Base-by-base conservation (phyloP, 2,329 filamentous ascomycete species). In the Talaromyces sp. region DNA sequence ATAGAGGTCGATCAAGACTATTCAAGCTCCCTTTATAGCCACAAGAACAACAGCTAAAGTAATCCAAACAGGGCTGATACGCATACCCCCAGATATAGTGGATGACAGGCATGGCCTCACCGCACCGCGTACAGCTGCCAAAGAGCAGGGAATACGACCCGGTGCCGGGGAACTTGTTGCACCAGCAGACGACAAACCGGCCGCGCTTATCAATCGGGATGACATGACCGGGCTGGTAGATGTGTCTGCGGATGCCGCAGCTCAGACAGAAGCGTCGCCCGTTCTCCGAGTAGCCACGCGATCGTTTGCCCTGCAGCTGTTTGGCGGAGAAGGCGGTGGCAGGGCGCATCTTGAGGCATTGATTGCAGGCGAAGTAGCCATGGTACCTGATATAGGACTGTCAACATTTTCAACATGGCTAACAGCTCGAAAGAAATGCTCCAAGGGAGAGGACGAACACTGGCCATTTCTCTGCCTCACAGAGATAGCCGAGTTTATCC, bases 161-260 rank as follows among this genome's bases (percentile, higher is more conserved):
- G 31, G 9, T 42, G 28, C 61, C 56, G 2, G 54, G 51, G 12
- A 59, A 62, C 16, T 59, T 59, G 30, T 56, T 56, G 56, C 61
- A 62, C 56, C 51, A 62, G 33, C 61, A 62, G 18, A 62, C 33
- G 16, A 23, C 53, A 47, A 62, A 59, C 12, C n/a, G 12, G 28
- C 28, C 40, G 40, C 40, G 36, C 42, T 47, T 40, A 23, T 40
- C 51, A 33, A 62, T 56, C 3, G 51, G 51, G 18, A 59, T 62
- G 27, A 59, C 31, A 28, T 62, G 50, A 14, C 60, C 60, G 2
- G 56, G 56, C 27, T 52, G 31, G 30, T 63, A 63, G 10, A 63
- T 60, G 47, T 60, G 57, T 9, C 56, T 63, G 30, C 42, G 54
- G 27, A 63, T 53, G n/a, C 61, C 61, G 33, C 61, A 63, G 36